phyloP scores from a whole-genome alignment of 2,329 filamentous ascomycete species.

The Periconia digitata region DNA sequence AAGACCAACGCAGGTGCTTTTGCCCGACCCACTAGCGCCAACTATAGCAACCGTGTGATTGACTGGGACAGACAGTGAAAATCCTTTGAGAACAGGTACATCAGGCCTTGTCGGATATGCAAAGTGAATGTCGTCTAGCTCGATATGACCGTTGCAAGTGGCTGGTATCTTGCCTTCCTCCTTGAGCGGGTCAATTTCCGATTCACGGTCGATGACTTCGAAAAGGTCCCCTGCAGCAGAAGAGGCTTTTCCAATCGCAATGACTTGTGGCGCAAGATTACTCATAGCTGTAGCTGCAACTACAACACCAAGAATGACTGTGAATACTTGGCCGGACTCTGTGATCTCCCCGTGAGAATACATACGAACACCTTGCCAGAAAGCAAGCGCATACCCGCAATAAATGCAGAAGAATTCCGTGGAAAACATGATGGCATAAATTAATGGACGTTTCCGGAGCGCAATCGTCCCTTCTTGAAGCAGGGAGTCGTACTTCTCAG shows the following conservation, averaged over 20 bases:
- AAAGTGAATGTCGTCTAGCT: slow-evolving; percentile 78
- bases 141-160: slow-evolving; percentile 56
- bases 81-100: slow-evolving; percentile 80
- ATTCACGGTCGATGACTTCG: slow-evolving; percentile 72
- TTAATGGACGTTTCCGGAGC: slow-evolving; percentile 48
- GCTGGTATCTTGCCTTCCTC: slow-evolving; percentile 23
- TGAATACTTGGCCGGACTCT: slow-evolving; percentile 40
- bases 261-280: slow-evolving; percentile 85
- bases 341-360: slow-evolving; percentile 57
- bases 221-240: slow-evolving; percentile 39
- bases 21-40: slow-evolving; percentile 90
- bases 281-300: slow-evolving; percentile 68
- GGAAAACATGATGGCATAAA: slow-evolving; percentile 48
- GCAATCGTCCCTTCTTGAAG: slow-evolving; percentile 47
- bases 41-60: slow-evolving; percentile 92
- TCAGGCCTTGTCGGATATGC: slow-evolving; percentile 93
- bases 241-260: slow-evolving; percentile 57
- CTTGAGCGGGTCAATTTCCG: slow-evolving; percentile 67
- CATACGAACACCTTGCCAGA: slow-evolving; percentile 57
- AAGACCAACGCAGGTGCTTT: slow-evolving; percentile 88
- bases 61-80: slow-evolving; percentile 77
- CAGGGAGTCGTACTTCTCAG: slow-evolving; percentile 46
- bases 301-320: slow-evolving; percentile 39
- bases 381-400: slow-evolving; percentile 50
- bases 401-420: slow-evolving; percentile 47